A percentile compares a stretch with the other conserved stretches of the same genome.
Evolutionary conservation across 2,329 filamentous ascomycete species (phyloP).

Genomic region (Cladobotryum mycophilum): DNA sequence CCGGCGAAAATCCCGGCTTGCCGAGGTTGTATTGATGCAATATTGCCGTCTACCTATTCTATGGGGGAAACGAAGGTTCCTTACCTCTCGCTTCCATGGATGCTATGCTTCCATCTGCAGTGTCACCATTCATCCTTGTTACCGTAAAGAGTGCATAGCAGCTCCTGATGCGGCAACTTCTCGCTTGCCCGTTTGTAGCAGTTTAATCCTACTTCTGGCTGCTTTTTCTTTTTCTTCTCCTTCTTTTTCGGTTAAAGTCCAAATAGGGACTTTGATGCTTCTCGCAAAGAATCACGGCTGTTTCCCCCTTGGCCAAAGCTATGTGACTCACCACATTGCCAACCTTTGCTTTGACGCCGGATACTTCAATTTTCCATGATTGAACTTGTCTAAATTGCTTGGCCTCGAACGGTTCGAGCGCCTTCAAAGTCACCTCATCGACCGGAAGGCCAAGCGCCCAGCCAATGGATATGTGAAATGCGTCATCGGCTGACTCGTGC

Average conservation of each 20-base stretch:
- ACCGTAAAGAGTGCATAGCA: too few relatives aligned
- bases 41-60: too few relatives aligned
- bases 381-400: constrained; percentile 25
- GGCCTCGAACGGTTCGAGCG: constrained; percentile 19
- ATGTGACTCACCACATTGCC: constrained; percentile 60
- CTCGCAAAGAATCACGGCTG: constrained; percentile 1
- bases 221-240: too few relatives aligned
- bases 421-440: constrained; percentile 27
- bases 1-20: too few relatives aligned
- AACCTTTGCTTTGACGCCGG: constrained; percentile 66
- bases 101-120: too few relatives aligned
- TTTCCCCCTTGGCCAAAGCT: constrained; percentile 22
- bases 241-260: constrained; percentile 9
- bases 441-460: constrained; percentile 63
- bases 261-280: constrained; percentile 10
- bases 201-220: too few relatives aligned
- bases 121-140: too few relatives aligned
- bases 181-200: too few relatives aligned
- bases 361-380: constrained; percentile 46
- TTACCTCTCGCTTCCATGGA: too few relatives aligned
- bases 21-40: too few relatives aligned
- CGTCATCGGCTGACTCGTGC: constrained; percentile 25
- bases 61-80: too few relatives aligned
- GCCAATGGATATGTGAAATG: constrained; percentile 84
- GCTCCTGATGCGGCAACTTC: too few relatives aligned